Base-by-base conservation (phyloP, 2,329 filamentous ascomycete genomes). In the Neonectria ditissima region DNA sequence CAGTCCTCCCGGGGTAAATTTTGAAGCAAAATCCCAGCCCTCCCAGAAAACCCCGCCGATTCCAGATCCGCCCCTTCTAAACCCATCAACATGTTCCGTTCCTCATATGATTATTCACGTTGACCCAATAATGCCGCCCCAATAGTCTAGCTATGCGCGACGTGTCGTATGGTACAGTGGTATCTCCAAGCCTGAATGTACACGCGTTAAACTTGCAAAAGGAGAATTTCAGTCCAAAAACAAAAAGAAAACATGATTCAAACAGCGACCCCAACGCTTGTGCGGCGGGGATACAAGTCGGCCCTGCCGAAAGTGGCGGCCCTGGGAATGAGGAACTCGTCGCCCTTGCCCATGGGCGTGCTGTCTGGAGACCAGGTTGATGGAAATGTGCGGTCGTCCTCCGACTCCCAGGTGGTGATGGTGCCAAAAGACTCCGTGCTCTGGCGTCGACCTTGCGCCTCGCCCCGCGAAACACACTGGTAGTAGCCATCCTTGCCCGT, bases 401-500 rank as follows among this genome's bases (percentile, higher is more conserved):
- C 80, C 48, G 78, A 83, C 59, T 81, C 82, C 79, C 85, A 86
- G 5, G 85, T 85, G 55, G 83, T 85, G 55, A 82, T 76, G 2
- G 83, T 84, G 48, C 81, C 81, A 50, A 79, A 72, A 26, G 82
- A 84, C 58, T 83, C 82, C 55, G 81, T 75, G 70, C 84, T 87
- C 30, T 44, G 71, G 53, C 75, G 75, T 41, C 69, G 75, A 24
- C 67, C 73, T 41, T 72, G 63, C 50, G 66, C 57, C 73, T 52
- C 79, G 71, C 59, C 69, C 56, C 76, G 77, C 32, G 80, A 78
- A 16, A 88, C 78, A 57, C 84, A 86, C 73, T 88, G 84, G 71
- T 90, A 90, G 74, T 87, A 89, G 4, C 86, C 87, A 30, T 88
- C 84, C 10, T 75, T 77, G 24, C 76, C 79, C 44, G 79, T 85